phyloP scores from a whole-genome alignment of 2,329 filamentous ascomycete species.

The Xylariomycetidae sp. region DNA sequence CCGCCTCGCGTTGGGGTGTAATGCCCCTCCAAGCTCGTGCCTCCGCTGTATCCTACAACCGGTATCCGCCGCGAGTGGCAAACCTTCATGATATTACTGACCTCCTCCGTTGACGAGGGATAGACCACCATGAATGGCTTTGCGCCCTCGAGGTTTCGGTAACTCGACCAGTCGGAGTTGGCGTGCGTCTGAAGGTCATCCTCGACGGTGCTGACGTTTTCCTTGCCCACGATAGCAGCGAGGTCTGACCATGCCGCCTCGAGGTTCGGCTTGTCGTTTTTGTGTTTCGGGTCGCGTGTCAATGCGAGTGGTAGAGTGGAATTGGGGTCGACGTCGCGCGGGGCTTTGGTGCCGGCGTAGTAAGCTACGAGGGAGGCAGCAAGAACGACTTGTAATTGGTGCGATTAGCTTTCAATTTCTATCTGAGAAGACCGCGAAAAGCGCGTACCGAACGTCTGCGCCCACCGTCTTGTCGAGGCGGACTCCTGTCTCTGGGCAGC shows the following conservation, averaged over 20 bases:
- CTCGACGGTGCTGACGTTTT: slow-evolving; percentile 56
- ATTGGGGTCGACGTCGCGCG: slow-evolving; percentile 40
- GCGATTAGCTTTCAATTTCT: slow-evolving; percentile 2
- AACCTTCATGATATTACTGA: slow-evolving; percentile 68
- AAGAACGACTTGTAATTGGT: slow-evolving; percentile 38
- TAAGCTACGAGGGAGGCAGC: slow-evolving; percentile 48
- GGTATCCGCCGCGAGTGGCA: slow-evolving; percentile 66
- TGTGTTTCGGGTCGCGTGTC: slow-evolving; percentile 46
- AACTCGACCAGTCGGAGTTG: slow-evolving; percentile 58
- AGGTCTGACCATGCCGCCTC: slow-evolving; percentile 68
- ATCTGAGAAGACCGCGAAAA: slow-evolving; percentile 4
- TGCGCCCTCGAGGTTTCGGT: slow-evolving; percentile 42
- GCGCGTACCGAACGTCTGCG: slow-evolving; percentile 46
- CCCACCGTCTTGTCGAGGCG: slow-evolving; percentile 39
- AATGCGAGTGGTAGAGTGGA: slow-evolving; percentile 56
- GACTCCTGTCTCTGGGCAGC: slow-evolving; percentile 33
- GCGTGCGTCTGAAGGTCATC: slow-evolving; percentile 51
- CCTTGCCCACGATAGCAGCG: slow-evolving; percentile 54
- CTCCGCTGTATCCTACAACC: slow-evolving; percentile 69
- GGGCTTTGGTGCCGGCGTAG: slow-evolving; percentile 52
- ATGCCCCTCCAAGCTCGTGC: slow-evolving; percentile 73
- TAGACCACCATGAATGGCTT: slow-evolving; percentile 64
- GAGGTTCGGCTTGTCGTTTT: slow-evolving; percentile 55
- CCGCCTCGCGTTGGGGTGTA: slow-evolving; percentile 68
- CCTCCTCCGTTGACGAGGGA: slow-evolving; percentile 66